Evolutionary conservation across 768 basidiomycete genomes (phyloP).

Genomic region (Psilocybe cyanescens): DNA sequence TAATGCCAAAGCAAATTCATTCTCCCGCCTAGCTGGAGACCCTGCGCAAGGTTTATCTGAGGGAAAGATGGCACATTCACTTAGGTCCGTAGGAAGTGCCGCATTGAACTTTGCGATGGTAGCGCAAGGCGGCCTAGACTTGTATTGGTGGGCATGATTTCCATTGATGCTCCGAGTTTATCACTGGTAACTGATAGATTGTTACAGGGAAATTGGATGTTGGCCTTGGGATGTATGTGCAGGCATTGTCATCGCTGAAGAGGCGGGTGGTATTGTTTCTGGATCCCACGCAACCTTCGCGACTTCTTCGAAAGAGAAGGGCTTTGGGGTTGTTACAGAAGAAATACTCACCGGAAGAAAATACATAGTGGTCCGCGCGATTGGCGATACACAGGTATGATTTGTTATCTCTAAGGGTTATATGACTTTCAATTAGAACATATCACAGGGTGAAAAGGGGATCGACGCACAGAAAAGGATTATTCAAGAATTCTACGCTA

Average conservation of each 20-base stretch:
- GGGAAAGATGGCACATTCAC: constrained; percentile 84
- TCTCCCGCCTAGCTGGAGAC: constrained; percentile 76
- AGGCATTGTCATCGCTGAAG: constrained; percentile 88
- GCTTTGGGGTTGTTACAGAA: constrained; percentile 67
- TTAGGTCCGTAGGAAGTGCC: constrained; percentile 83
- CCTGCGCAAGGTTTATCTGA: constrained; percentile 61
- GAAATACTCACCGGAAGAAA: constrained; percentile 79
- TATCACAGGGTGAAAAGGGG: constrained; percentile 57
- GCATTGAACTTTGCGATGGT: constrained; percentile 85
- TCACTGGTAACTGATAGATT: too few relatives aligned
- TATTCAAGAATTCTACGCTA: constrained; percentile 85
- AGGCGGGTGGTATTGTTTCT: constrained; percentile 82
- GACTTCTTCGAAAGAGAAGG: constrained; percentile 31
- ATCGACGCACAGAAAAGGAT: constrained; percentile 77
- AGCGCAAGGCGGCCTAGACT: constrained; percentile 85
- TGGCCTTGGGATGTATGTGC: constrained; percentile 92
- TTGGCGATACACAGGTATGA: constrained; percentile 55
- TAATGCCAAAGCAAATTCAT: constrained; percentile 64
- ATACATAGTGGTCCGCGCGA: constrained; percentile 76
- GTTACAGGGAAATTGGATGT: constrained; percentile 76
- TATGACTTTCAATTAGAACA: not conserved
- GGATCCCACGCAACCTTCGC: constrained; percentile 62
- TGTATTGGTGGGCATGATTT: constrained; percentile 71
- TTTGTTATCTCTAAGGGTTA: not conserved
- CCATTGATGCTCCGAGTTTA: not conserved